A percentile compares a stretch with the other conserved stretches of the same genome.
Conservation (phyloP, 2,329 filamentous ascomycete genomes). For the Aspergillus sp. region DNA sequence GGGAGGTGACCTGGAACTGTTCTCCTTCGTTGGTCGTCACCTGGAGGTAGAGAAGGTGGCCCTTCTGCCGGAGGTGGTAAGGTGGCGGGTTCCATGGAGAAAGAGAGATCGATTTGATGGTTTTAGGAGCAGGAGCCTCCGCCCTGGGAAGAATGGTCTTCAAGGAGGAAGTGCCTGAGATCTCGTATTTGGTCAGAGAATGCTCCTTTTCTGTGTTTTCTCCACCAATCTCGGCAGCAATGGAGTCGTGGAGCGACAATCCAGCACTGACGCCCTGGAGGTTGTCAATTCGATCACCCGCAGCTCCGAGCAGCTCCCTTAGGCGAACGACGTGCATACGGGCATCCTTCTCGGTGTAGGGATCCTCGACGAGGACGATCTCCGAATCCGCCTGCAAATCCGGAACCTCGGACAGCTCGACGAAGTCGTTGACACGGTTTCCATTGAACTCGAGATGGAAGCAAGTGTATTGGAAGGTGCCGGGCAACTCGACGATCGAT, state of each 20-base stretch:
- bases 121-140: conserved; percentile 74
- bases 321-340: conserved; percentile 90
- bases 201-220: conserved; percentile 48
- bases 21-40: conserved; percentile 92
- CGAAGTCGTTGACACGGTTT: conserved; percentile 89
- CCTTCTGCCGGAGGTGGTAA: conserved; percentile 83
- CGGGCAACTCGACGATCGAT: conserved; percentile 88
- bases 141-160: conserved; percentile 69
- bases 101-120: conserved; percentile 81
- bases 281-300: conserved; percentile 82
- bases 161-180: conserved; percentile 67
- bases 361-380: conserved; percentile 82
- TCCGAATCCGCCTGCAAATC: conserved; percentile 75
- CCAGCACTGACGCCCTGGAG: conserved; percentile 84
- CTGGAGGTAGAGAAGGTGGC: conserved; percentile 87
- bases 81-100: conserved; percentile 97
- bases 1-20: conserved; percentile 87
- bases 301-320: conserved; percentile 87
- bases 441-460: conserved; percentile 95
- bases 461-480: conserved; percentile 95
- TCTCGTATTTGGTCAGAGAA: conserved; percentile 71
- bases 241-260: conserved; percentile 79
- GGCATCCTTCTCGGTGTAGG: conserved; percentile 98
- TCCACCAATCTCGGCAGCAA: conserved; percentile 52
- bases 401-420: conserved; percentile 85